A percentile compares a stretch with the other conserved stretches of the same genome.
phyloP scores from a whole-genome alignment of 306 rosid species.

The Quercus robur region DNA sequence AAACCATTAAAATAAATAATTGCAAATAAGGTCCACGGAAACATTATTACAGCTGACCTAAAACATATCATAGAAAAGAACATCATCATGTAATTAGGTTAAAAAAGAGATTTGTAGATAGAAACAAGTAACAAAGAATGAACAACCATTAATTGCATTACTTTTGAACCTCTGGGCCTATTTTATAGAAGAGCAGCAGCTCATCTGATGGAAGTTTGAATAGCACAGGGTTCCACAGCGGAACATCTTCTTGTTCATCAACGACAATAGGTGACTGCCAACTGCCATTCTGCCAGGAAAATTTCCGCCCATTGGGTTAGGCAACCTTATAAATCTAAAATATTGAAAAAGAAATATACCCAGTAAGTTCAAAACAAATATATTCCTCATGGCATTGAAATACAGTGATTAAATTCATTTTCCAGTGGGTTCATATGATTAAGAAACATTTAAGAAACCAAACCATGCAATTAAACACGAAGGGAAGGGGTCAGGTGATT shows the following conservation, averaged over 20 bases:
- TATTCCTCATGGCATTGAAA: not conserved
- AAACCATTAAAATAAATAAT: not conserved
- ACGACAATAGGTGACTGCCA: conserved; percentile 72
- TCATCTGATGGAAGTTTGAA: conserved; percentile 84
- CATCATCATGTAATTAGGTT: not conserved
- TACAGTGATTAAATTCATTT: not conserved
- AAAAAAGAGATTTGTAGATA: not conserved
- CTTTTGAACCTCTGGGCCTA: conserved; percentile 88
- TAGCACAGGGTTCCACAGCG: conserved; percentile 95
- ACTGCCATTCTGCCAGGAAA: conserved; percentile 52
- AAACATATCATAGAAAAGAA: not conserved
- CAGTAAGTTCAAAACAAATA: not conserved
- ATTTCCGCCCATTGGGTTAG: conserved; percentile 18
- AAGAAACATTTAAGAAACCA: not conserved
- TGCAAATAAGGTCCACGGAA: not conserved
- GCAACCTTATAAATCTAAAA: conserved; percentile 9
- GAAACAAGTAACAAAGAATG: not conserved
- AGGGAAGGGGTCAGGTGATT: not conserved
- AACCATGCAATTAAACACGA: not conserved
- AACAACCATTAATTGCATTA: conserved; percentile 18
- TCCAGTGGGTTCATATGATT: not conserved
- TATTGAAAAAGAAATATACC: not conserved
- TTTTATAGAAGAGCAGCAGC: conserved; percentile 80
- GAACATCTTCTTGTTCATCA: conserved; percentile 70
- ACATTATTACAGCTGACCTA: not conserved